Evolutionary conservation across 2,329 filamentous ascomycete genomes (phyloP), one percentile per base, ranked within the genome.

Genomic region (Botrytis cinerea): DNA sequence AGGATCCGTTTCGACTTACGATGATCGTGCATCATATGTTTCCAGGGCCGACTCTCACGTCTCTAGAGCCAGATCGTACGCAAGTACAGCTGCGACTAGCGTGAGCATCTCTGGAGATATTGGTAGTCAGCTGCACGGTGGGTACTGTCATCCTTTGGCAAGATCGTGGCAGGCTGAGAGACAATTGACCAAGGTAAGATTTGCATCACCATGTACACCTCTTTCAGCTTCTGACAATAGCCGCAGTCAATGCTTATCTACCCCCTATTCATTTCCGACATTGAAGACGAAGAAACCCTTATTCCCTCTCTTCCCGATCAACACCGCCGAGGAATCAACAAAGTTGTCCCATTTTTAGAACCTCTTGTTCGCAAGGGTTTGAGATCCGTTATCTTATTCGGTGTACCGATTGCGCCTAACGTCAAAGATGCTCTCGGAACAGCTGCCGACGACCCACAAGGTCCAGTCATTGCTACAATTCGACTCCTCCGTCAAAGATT

Each of bases 181-280:
- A 77, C 93, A 95, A 84, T 86, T 96, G 81, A 95, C 93, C 75
- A 95, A 95, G 90, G 93, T 93, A 78, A 73, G 86, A 70, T 40
- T 43, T 63, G 38, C 25, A 40, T 61, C 35, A 35, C 43, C 38
- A 51, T 45, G 46, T 48, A 54, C 16, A 71, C 68, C 63, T 54
- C 40, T 48, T 46, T 61, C 67, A 75, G 38, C 51, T 74, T 67
- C 75, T 78, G 45, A 78, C 64, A 46, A 22, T 22, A 28, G 20
- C 54, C 28, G 4, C 79, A 97, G 94, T 96, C 95, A 54, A 98
- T 98, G 96, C 91, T 99, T 80, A 98, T 99, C 80, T 98, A 97
- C 84, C 96, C 96, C 20, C 88, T 99, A 77, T 99, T 99, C 85
- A 90, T 99, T 77, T 97, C 96, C 80, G 96, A 99, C 83, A 90